Base-by-base conservation (phyloP, 2,329 filamentous ascomycete species). In the Fusarium stilboides region DNA sequence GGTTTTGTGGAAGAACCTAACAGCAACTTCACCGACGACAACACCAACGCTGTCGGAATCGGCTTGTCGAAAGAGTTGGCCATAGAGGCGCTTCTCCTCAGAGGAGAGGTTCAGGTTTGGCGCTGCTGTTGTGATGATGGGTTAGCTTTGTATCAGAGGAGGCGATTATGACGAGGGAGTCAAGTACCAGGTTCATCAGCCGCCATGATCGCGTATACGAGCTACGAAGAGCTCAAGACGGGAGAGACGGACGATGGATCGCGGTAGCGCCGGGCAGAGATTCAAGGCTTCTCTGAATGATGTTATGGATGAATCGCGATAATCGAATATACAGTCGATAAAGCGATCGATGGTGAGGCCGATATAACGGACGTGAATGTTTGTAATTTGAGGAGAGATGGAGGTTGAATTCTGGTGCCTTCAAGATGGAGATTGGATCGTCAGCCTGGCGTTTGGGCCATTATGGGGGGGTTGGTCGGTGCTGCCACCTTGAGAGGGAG, bases 1-100 rank as follows among this genome's bases (percentile, higher is more conserved):
- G 45, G 96, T 98, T 85, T 96, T 96, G 81, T 98, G 94, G 78
- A 99, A 99, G 85, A 99, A 98, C 79, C 94, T 93, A 79, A 99
- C 94, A 62, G 96, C 96, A 65, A 97, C 88, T 81, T 99, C 96
- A 80, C 96, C 96, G 19, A 96, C 98, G 34, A 99, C 93, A 69
- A 98, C 94, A 57, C 94, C 94, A 60, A 97, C 91, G 78, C 89
- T 92, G 74, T 98, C 96, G 62, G 91, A 92, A 81, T 99, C 96
- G 71, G 96, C 96, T 75, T 94, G 91, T 79, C 92, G 90, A 83
- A 99, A 98, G 68, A 99, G 90, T 81, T 96, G 94, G 74, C 92
- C 93, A 81, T 97, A 99, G 62, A 93, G 89, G 80, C 94, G 92
- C 84, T 97, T 98, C 87, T 99, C 96, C 73, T 98, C 94, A 49